Base-by-base conservation (phyloP, 495 filamentous ascomycete genomes). In the Poronia punctata region DNA sequence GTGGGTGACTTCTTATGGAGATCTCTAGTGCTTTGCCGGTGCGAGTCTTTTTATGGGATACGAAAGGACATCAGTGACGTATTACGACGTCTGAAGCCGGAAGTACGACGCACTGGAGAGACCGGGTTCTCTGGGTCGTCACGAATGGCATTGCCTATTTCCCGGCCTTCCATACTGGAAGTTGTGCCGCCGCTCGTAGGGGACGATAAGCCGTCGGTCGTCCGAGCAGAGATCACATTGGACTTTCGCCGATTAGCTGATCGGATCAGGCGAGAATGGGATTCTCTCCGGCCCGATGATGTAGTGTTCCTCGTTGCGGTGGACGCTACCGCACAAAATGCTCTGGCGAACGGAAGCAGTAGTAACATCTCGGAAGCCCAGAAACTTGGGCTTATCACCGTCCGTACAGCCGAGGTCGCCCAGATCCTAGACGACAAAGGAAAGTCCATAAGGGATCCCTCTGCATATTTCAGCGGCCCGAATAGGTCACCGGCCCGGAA, bases 1-100 rank as follows among this genome's bases (percentile, higher is more conserved):
- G 77, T 95, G 23, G 88, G 92, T 3, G 92, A 99, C 58, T 97
- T 97, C 50, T 73, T 99, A 7, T 97, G 87, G 87, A 75, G 92
- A 25, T 85, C 90, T 10, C 83, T 97, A 50, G 71, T 92, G 17
- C 73, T 97, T 3, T 86, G 95, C 55, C 78, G 92, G 16, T 87
- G 80, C 46, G 92, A 99, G 60, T 77, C 92, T 3, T 97, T 96
- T 55, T 97, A 88, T 64, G 87, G 86, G 39, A 90, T 99, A 40
- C 77, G 89, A 20, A 88, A 86, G 52, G 84, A 96, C 48, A 80
- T 99, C 48, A 86, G 95, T 54, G 78, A 84, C 23, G 71, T 79
- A 21, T 60, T 96, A 35, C 83, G 86, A 54, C 78, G 86, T 31
- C 61, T 99, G 45, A 79, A 80, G 51, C 88, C 92, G 2, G 78